Percentiles rank a stretch among this genome's conserved stretches.
Evolutionary conservation across 1,139 yeast species (phyloP).

Genomic region (Scheffersomyces titani): DNA sequence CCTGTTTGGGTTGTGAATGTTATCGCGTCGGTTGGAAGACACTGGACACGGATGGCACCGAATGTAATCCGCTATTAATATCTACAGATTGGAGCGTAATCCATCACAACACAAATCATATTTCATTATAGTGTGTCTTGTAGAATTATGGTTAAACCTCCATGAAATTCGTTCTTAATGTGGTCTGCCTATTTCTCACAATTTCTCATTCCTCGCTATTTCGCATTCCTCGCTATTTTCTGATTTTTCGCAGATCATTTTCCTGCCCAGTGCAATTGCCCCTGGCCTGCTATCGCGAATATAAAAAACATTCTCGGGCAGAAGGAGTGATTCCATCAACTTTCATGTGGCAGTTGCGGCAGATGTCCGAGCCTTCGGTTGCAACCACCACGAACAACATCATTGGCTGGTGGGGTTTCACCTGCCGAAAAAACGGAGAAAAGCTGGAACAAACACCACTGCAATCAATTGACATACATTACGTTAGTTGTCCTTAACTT

Average conservation of each 20-base stretch:
- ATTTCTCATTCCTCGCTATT: too few species aligned
- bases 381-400: background rate
- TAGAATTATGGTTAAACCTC: too few species aligned
- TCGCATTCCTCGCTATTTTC: background rate
- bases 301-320: background rate
- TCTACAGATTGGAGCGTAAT: too few species aligned
- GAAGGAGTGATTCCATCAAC: background rate
- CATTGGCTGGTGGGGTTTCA: background rate
- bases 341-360: background rate
- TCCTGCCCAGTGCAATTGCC: background rate
- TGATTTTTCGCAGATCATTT: background rate
- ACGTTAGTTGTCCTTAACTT: too few species aligned
- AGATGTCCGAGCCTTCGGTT: background rate
- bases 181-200: too few species aligned
- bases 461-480: background rate
- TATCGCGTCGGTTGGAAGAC: background rate
- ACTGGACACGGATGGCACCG: background rate
- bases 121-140: too few species aligned
- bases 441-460: background rate
- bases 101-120: too few species aligned
- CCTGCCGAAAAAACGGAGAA: background rate
- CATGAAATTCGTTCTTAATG: too few species aligned
- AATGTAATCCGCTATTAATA: too few species aligned
- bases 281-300: background rate
- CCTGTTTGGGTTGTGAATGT: background rate